Conservation (phyloP, 768 basidiomycete species). For the Ramaria sp. region DNA sequence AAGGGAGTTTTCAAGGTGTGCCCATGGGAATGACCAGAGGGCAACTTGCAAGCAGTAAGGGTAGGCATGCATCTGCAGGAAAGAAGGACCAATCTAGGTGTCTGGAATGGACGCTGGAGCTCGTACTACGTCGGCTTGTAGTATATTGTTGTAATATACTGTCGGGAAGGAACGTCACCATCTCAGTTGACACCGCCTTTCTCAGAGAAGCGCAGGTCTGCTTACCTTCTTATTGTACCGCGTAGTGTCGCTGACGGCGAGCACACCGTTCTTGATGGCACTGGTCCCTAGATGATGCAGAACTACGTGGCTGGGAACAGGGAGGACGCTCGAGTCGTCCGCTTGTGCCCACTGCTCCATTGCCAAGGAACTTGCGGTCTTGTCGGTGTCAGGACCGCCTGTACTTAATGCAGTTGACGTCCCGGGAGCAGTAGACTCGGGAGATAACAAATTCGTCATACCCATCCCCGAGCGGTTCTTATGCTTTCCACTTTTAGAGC, state of each 20-base stretch:
- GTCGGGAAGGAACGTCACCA: conserved; percentile 11
- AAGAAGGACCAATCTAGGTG: no score
- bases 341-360: conserved; percentile 30
- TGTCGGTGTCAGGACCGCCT: not conserved
- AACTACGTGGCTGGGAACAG: conserved; percentile 89
- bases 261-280: conserved; percentile 85
- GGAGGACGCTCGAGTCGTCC: conserved; percentile 84
- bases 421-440: not conserved
- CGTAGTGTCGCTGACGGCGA: conserved; percentile 87
- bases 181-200: conserved; percentile 11
- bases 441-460: not conserved
- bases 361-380: not conserved
- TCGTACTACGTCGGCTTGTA: conserved; percentile 50
- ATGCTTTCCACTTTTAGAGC: conserved; percentile 10
- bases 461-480: no score
- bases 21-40: no score
- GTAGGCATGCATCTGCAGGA: no score
- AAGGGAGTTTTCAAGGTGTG: no score
- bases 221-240: conserved; percentile 84
- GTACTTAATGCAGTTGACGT: no score
- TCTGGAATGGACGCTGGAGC: no score
- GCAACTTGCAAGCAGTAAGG: no score
- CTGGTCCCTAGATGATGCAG: conserved; percentile 92
- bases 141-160: conserved; percentile 82
- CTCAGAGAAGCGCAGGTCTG: conserved; percentile 2